Conservation (phyloP, 352 stramenopile genomes). For the Phytophthora multivora region DNA sequence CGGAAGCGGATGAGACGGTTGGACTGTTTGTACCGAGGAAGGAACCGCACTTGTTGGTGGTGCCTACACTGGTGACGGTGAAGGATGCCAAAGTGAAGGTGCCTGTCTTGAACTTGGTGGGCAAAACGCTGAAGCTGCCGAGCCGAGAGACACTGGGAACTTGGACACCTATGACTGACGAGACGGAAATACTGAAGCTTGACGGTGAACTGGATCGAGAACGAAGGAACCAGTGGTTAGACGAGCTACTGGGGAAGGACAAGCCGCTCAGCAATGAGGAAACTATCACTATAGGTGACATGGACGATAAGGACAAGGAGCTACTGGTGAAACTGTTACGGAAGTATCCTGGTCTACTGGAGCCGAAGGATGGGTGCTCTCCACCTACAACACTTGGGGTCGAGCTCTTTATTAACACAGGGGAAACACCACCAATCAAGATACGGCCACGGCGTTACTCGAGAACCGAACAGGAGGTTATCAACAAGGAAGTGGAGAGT, state of each 20-base stretch:
- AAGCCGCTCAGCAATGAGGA: conserved; percentile 1
- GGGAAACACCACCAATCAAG: conserved; percentile 8
- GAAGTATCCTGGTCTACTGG: neutral
- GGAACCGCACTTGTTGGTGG: neutral
- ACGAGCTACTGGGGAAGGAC: neutral
- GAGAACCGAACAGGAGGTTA: conserved; percentile 6
- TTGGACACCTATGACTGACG: neutral
- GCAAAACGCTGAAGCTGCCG: neutral
- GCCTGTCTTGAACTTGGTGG: neutral
- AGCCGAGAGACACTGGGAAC: neutral
- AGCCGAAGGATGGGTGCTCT: too few relatives aligned
- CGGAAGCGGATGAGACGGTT: neutral
- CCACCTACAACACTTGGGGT: neutral
- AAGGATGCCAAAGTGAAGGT: neutral
- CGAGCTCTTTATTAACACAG: conserved; percentile 26
- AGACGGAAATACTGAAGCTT: neutral
- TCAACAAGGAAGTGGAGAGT: conserved; percentile 3
- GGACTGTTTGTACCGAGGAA: conserved; percentile 1
- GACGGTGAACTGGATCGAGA: neutral
- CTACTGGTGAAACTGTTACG: neutral
- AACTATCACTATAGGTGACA: neutral
- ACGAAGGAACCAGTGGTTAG: neutral
- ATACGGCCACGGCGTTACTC: conserved; percentile 2
- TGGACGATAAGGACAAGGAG: neutral
- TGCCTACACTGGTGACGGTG: neutral